Percentiles rank a stretch among this genome's conserved stretches.
Conservation (phyloP, 2,329 filamentous ascomycete genomes). For the Fusarium sp. region DNA sequence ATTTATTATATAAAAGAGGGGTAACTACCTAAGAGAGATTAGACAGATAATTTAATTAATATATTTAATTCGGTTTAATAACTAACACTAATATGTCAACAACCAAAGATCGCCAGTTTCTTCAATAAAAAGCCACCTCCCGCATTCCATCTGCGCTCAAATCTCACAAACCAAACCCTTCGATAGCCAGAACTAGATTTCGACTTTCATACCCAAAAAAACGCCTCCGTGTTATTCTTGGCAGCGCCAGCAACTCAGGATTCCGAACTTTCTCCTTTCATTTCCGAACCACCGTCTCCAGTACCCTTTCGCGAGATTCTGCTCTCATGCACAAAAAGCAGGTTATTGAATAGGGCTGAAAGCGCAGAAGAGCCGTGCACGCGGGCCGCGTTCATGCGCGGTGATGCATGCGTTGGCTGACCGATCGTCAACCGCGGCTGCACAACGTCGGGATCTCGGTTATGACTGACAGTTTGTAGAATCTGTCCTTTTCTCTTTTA, state of each 20-base stretch:
- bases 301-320: constrained; percentile 47
- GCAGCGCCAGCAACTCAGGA: constrained; percentile 29
- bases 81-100: background rate
- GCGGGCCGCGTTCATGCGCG: constrained; percentile 51
- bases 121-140: background rate
- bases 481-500: constrained; percentile 40
- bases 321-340: constrained; percentile 49
- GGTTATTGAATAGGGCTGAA: constrained; percentile 42
- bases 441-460: constrained; percentile 48
- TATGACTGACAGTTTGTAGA: constrained; percentile 51
- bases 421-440: constrained; percentile 43
- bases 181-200: background rate
- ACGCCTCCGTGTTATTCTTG: constrained; percentile 41
- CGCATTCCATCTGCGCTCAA: background rate
- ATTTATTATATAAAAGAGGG: too few species aligned
- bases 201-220: constrained; percentile 22
- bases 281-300: constrained; percentile 42
- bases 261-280: constrained; percentile 38
- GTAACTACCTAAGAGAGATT: too few species aligned
- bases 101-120: background rate
- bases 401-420: constrained; percentile 49
- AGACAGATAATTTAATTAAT: too few species aligned
- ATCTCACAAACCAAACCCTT: background rate
- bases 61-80: too few species aligned
- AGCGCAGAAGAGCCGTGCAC: constrained; percentile 47